phyloP scores from a whole-genome alignment of 148 eudicot species.

The Polygonum aviculare region DNA sequence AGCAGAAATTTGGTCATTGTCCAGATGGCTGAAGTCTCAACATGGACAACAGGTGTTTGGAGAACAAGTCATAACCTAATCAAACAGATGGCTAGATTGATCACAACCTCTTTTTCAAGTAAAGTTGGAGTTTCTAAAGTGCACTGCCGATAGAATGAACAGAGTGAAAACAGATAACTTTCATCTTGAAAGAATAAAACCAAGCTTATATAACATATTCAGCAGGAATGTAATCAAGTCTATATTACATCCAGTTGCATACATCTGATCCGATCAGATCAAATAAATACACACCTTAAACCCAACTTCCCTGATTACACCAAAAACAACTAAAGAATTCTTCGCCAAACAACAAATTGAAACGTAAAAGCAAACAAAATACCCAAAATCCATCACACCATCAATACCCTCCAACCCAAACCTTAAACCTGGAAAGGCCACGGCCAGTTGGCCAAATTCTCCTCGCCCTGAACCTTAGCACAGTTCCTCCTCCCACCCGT shows the following conservation, averaged over 20 bases:
- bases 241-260: background rate
- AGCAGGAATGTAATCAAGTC: conserved; percentile 2
- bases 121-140: too few species aligned
- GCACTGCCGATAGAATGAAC: too few species aligned
- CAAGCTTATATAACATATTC: background rate
- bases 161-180: too few species aligned
- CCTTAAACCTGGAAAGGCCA: conserved; percentile 13
- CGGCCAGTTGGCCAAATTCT: conserved; percentile 9
- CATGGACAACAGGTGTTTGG: too few species aligned
- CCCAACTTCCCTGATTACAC: background rate
- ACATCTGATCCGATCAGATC: background rate
- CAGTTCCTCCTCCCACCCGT: background rate
- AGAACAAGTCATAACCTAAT: too few species aligned
- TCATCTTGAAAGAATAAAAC: background rate
- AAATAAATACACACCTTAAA: background rate
- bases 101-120: too few species aligned
- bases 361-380: background rate
- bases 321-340: background rate
- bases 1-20: too few species aligned
- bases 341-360: background rate
- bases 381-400: background rate
- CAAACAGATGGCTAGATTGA: too few species aligned
- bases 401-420: background rate
- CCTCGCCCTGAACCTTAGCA: background rate
- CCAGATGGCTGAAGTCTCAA: too few species aligned